Base-by-base conservation (phyloP, 2,329 filamentous ascomycete species). In the Fusarium annulatum region DNA sequence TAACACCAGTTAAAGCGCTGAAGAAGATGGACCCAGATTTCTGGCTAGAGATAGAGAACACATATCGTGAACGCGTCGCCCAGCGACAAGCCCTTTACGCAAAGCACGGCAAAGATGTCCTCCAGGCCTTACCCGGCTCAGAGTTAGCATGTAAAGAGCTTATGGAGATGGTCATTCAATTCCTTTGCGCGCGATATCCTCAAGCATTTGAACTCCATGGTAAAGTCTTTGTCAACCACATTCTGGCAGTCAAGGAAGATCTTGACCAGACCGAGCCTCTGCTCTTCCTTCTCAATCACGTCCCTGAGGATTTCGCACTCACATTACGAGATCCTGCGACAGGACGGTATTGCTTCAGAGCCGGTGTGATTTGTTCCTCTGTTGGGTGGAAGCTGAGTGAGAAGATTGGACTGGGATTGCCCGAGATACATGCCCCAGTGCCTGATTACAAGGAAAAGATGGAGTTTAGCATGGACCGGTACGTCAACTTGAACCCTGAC, bases 401-500 rank as follows among this genome's bases (percentile, higher is more conserved):
- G 30, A 96, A 97, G 83, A 91, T 96, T 61, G 93, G 93, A 0
- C 82, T 91, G 73, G 87, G 88, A 28, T 84, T 97, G 19, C 85
- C 91, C 16, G 88, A 90, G 64, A 96, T 97, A 68, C 94, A 97
- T 79, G 83, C 83, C 2, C 86, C 88, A 1, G 92, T 97, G 28
- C 94, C 94, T 0, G 93, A 96, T 76, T 97, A 96, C 80, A 93
- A 93, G 74, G 92, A 94, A 80, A 97, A 95, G 84, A 95, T 97
- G 92, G 89, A 92, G 42, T 93, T 94, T 72, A 95, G 92, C 45
- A 95, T 97, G 92, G 94, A 97, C 77, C 87, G 93, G 89, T 94
- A 82, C 57, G 87, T 78, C 18, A 23, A 10, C 5, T 1, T 26
- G 26, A 26, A 26, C 26, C 26, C 26, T 26, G 26, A 26, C 26